phyloP scores from a whole-genome alignment of 176 grass and related monocot species.

The Phyllostachys edulis region DNA sequence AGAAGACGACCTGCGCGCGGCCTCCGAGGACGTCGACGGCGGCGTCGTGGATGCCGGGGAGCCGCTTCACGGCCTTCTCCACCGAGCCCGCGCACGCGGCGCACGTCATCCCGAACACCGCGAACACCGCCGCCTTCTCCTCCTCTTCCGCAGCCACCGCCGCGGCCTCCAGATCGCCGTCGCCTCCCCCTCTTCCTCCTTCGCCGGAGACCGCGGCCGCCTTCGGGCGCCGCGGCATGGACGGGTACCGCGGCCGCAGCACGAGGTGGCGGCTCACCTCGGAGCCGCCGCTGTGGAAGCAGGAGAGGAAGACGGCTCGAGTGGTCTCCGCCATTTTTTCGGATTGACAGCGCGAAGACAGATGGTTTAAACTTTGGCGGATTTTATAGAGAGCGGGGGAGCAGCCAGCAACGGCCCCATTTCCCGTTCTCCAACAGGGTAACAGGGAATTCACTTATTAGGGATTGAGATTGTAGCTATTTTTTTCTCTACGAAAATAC shows the following conservation, averaged over 20 bases:
- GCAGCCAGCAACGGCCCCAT: too few relatives aligned
- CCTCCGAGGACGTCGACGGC: conserved; percentile 80
- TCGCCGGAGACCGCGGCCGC: not conserved
- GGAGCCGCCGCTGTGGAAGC: conserved; percentile 46
- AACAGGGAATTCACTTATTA: too few relatives aligned
- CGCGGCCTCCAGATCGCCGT: conserved; percentile 47
- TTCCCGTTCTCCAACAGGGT: too few relatives aligned
- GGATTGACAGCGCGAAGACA: not conserved
- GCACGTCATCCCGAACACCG: conserved; percentile 80
- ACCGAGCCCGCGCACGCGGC: conserved; percentile 84
- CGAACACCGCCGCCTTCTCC: conserved; percentile 55
- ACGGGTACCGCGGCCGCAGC: conserved; percentile 64
- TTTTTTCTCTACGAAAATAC: too few relatives aligned
- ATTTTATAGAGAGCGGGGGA: not conserved
- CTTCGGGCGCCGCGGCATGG: conserved; percentile 68
- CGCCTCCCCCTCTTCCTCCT: not conserved
- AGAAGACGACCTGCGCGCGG: conserved; percentile 80
- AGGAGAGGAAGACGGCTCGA: conserved; percentile 41
- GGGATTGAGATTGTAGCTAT: too few relatives aligned
- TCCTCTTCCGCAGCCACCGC: conserved; percentile 30
- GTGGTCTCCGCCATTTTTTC: not conserved
- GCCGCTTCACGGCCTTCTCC: conserved; percentile 94
- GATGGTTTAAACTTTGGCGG: not conserved
- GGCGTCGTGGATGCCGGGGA: conserved; percentile 82
- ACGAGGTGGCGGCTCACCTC: conserved; percentile 44